Base-by-base conservation (phyloP, 164 flowering plant species). In the Buxus sempervirens region DNA sequence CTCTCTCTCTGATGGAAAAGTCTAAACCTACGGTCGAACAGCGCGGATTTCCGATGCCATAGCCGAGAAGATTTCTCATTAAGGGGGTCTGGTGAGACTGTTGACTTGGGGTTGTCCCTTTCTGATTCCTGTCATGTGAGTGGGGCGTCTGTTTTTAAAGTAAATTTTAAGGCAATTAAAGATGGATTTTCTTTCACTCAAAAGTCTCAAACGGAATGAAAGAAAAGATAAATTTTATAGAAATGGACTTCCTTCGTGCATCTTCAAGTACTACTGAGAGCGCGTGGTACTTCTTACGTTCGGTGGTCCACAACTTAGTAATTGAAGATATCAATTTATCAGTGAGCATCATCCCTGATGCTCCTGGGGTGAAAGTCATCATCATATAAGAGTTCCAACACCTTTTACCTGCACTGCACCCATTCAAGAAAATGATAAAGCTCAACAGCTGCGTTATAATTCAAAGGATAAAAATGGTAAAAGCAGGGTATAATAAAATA, bases 51-150 rank as follows among this genome's bases (percentile, higher is more conserved):
- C 45, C 45, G 45, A 41, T 41, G 45, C 5, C 45, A 5, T 41
- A 12, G 45, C 45, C 45, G 7, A 48, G 20, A 5, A 21, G 22
- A 8, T 10, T 18, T 1, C 59, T 41, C 65, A 61, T 60, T 61
- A 60, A 69, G 14, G 58, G 71, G 59, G 58, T 18, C 65, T 36
- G 65, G 48, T 68, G 48, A 69, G 60, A 69, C 54, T 60, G 65
- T 45, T 26, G 27, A 28, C 48, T 18, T 53, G 64, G 59, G 59
- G 60, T 1, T 14, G 23, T 32, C n/a, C 27, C 7, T n/a, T 55
- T 65, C 72, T 69, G 72, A 69, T 66, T 54, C 24, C 8, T 36
- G 54, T 62, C 72, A 62, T 45, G 72, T 54, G 66, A 55, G 38
- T 62, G 66, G 41, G 61, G 72, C 49, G 61, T 24, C 28, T 24